Conservation (phyloP, 441 rosid genomes). For the Sinapis alba region DNA sequence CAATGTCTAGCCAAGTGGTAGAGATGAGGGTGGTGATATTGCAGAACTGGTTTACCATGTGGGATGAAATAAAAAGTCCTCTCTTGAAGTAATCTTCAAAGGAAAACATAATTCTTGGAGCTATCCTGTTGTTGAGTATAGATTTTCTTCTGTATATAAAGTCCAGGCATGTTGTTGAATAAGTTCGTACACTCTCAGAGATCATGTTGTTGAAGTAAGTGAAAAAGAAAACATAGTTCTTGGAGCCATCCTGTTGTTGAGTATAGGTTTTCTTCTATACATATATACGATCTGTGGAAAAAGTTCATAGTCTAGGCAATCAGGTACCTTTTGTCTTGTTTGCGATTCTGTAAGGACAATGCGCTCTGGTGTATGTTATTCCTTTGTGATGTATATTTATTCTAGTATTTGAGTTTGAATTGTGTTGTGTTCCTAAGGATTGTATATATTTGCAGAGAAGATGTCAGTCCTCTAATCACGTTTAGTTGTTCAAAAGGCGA, state of each 20-base stretch:
- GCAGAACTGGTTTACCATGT: neutral
- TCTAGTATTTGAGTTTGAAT: neutral
- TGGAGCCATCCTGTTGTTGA: conserved; percentile 7
- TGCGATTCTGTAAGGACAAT: neutral
- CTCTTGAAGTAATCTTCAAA: neutral
- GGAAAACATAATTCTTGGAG: neutral
- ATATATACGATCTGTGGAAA: neutral
- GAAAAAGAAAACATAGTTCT: neutral
- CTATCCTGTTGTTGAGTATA: neutral
- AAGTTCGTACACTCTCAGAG: neutral
- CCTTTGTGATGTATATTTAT: neutral
- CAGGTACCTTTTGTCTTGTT: neutral
- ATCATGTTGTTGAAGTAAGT: neutral
- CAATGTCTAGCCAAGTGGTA: conserved; percentile 6
- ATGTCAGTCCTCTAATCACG: neutral
- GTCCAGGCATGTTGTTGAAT: conserved; percentile 1
- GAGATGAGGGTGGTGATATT: neutral
- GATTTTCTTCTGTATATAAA: neutral
- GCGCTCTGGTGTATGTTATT: neutral
- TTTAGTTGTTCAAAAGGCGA: neutral
- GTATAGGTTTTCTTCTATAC: neutral
- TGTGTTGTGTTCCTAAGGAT: conserved; percentile 2
- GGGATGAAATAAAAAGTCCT: neutral
- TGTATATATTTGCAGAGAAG: neutral
- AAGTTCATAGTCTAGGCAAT: conserved; percentile 11